phyloP scores from a whole-genome alignment of 441 rosid species.

The Bocquillonia castaneifolia region DNA sequence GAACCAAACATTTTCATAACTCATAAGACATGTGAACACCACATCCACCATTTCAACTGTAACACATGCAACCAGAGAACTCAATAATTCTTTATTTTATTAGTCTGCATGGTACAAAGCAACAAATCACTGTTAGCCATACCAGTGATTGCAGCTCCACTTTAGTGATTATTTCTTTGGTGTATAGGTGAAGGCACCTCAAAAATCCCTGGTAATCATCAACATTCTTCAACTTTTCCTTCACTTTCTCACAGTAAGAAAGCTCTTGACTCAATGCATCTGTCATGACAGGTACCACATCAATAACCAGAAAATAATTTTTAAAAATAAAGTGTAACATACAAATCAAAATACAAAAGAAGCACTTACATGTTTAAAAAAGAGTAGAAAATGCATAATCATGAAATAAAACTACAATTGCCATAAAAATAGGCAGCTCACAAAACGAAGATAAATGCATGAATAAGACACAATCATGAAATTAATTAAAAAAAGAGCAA shows the following conservation, averaged over 20 bases:
- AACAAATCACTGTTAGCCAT: slow-evolving; percentile 28
- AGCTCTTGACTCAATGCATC: slow-evolving; percentile 64
- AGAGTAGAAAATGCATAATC: too few relatives aligned
- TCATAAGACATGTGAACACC: too few relatives aligned
- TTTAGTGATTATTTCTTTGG: slow-evolving; percentile 73
- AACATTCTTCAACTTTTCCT: slow-evolving; percentile 57
- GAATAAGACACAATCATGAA: neutral
- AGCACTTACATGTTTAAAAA: too few relatives aligned
- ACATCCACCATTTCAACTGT: neutral
- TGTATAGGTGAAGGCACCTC: slow-evolving; percentile 78
- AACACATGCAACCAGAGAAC: neutral
- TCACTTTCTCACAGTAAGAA: slow-evolving; percentile 79
- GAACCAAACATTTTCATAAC: neutral
- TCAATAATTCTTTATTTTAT: neutral
- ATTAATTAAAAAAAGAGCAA: neutral
- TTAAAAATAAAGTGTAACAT: neutral
- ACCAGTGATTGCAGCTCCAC: slow-evolving; percentile 81
- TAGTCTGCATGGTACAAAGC: neutral
- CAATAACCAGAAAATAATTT: slow-evolving; percentile 8
- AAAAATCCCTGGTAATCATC: slow-evolving; percentile 76
- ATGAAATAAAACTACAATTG: neutral
- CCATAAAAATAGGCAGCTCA: slow-evolving; percentile 4
- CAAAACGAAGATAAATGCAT: neutral
- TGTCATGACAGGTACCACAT: slow-evolving; percentile 35
- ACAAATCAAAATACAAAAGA: slow-evolving; percentile 1